Evolutionary conservation across 352 stramenopile species (phyloP), one percentile per base, ranked within the genome.

Genomic region (Pythium volutum): DNA sequence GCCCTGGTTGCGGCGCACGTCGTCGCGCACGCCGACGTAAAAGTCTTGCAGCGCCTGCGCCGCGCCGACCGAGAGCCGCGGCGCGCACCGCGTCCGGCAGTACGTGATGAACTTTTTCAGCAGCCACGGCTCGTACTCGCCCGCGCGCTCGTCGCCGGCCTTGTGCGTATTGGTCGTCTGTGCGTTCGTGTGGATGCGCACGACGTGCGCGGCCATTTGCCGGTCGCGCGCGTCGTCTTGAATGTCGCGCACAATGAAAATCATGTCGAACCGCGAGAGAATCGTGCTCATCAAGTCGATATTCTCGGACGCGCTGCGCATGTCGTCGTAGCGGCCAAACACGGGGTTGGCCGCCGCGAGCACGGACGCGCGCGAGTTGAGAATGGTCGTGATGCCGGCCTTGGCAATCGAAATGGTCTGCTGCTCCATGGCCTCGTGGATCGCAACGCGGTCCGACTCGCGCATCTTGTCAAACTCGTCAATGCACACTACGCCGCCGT

Each of bases 371-470:
- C 96, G 81, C 23, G 84, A 98, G 73, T 99, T 99, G 20, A 99
- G 79, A 46, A 99, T 98, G 2, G 97, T 99, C 1, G 96, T 99
- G 68, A 99, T 99, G 29, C 97, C 97, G 6, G 97, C 97, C 63
- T 99, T 99, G 14, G 97, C 97, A 42, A 99, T 96, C 53, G 92
- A 98, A 62, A 99, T 99, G 7, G 98, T 99, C 68, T 99, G 98
- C 74, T 99, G 98, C 74, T 99, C 98, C 98, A 99, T 99, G 11
- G 97, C 97, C 76, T 99, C 97, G 74, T 99, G 97, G 65, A 99
- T 99, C 39, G 97, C 97, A 9, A 99, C 96, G 45, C 97, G 89
- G 75, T 99, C 89, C 15, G 84, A 86, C 63, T 96, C 88, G 36
- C 87, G 74, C 88, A 97, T 97, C 68, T 98, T 98, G 70, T 98